These are phyloP conservation scores for Tilletia walkeri DNA, from an alignment of 1,284 basidiomycete genomes.

Conservation along the genomic window DNA sequence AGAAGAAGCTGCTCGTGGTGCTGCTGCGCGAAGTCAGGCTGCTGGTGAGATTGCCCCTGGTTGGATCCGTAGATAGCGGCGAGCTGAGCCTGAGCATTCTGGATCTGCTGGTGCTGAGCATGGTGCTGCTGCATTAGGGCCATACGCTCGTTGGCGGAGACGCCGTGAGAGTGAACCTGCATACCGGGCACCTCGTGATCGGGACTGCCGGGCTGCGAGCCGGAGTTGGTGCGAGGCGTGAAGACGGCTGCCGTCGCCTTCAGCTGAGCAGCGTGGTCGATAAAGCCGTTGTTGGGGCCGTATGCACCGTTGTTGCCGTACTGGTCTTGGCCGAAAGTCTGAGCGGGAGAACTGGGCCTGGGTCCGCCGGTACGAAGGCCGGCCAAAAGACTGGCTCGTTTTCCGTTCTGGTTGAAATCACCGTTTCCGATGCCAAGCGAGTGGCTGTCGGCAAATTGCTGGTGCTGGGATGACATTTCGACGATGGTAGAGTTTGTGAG, in stretches of 20 bases:
- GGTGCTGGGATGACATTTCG: not conserved
- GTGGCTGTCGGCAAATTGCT: slow-evolving; percentile 2
- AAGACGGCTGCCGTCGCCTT: slow-evolving; percentile 35
- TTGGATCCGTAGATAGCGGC: slow-evolving; percentile 25
- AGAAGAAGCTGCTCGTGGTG: slow-evolving; percentile 14
- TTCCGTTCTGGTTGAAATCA: not conserved
- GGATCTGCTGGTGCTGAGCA: slow-evolving; percentile 24
- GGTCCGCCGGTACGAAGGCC: slow-evolving; percentile 43
- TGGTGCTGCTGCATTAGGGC: slow-evolving; percentile 21
- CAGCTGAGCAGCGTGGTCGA: slow-evolving; percentile 23
- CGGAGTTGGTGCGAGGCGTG: slow-evolving; percentile 22
- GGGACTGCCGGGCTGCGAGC: slow-evolving; percentile 17
- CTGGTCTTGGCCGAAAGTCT: not conserved
- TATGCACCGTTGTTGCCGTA: slow-evolving; percentile 18
- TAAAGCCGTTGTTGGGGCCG: slow-evolving; percentile 11
- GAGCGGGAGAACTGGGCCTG: slow-evolving; percentile 29
- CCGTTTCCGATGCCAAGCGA: not conserved
- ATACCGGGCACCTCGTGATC: slow-evolving; percentile 19
- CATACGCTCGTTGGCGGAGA: not conserved
- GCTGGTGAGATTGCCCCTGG: slow-evolving; percentile 26
- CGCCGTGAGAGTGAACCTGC: not conserved
- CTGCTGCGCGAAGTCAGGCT: slow-evolving; percentile 18
- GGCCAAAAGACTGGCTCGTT: slow-evolving; percentile 36
- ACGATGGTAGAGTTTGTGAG: not conserved
- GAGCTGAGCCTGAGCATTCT: slow-evolving; percentile 34